Evolutionary conservation across 805 yeast genomes (phyloP).

Genomic region (Lipomyces anomalus): DNA sequence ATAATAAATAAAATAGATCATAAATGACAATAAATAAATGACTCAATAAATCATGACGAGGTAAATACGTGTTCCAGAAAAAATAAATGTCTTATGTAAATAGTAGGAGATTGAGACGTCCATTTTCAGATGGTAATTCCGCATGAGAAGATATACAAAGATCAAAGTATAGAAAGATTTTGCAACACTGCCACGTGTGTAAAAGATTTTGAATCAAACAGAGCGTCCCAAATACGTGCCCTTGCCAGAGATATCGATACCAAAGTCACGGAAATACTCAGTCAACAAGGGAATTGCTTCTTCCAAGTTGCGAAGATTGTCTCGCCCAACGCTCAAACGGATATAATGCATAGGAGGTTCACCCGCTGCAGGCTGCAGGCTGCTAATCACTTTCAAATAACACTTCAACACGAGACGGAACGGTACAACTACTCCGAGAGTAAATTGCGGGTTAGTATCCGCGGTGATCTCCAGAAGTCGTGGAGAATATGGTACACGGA

Average conservation of each 20-base stretch:
- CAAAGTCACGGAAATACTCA: not conserved
- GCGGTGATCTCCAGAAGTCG: not conserved
- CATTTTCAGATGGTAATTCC: no score
- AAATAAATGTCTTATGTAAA: no score
- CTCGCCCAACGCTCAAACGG: not conserved
- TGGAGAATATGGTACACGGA: not conserved
- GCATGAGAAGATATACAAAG: no score
- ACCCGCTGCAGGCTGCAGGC: not conserved
- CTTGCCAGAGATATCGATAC: not conserved
- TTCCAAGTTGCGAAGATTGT: not conserved
- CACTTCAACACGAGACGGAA: not conserved
- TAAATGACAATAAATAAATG: no score
- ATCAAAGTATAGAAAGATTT: no score
- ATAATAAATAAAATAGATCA: no score
- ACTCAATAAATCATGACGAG: no score
- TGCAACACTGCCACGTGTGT: no score
- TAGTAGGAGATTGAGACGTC: no score
- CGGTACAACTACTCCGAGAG: not conserved
- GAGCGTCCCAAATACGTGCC: not conserved
- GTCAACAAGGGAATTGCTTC: not conserved
- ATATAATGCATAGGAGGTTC: not conserved
- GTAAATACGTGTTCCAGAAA: no score
- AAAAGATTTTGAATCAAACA: not conserved
- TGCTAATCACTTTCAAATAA: not conserved
- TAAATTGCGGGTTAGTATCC: not conserved